Base-by-base conservation (phyloP, 768 basidiomycete species). In the Leccinum ochraceum region DNA sequence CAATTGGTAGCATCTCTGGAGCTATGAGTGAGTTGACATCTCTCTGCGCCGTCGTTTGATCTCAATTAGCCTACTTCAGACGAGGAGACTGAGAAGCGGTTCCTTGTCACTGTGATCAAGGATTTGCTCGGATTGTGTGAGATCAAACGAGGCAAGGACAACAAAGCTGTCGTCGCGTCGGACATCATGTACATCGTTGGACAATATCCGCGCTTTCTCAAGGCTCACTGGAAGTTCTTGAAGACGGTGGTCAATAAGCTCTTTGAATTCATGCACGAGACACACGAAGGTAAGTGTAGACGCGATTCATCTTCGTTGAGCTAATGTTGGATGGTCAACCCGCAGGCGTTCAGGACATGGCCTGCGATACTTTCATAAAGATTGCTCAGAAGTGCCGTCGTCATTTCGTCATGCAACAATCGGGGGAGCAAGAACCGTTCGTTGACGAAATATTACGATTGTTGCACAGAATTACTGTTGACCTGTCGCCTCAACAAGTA, bases 251-350 rank as follows among this genome's bases (percentile, higher is more conserved):
- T 99, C 63, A 99, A 98, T 79, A 99, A 99, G 76, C 81, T 98
- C 7, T 99, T 98, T 76, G 97, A 99, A 74, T 99, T 99, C 75
- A 98, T 98, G 95, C 97, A 99, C 75, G 96, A 99, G 78, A 97
- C 94, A 0, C 96, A 99, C 70, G 97, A 99, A 80, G 95, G 93
- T 89, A 52, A 36, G 50, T 3, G 7, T 3, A 28, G 34, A 34
- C 7, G 30, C 20, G 10, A 39, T 32, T 7, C 13, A 7, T 24
- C 53, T n/a, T 62, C 30, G n/a, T 44, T 39, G 32, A 52, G 50
- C 56, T 67, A n/a, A 59, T 37, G 10, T 58, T 14, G 39, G 36
- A 42, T 54, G 26, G 32, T 53, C 39, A 20, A 32, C 50, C 17
- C 62, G 46, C 66, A 92, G 94, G 95, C 79, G 97, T 99, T 11